phyloP scores from a whole-genome alignment of 2,329 filamentous ascomycete species.

The Canariomyces notabilis region DNA sequence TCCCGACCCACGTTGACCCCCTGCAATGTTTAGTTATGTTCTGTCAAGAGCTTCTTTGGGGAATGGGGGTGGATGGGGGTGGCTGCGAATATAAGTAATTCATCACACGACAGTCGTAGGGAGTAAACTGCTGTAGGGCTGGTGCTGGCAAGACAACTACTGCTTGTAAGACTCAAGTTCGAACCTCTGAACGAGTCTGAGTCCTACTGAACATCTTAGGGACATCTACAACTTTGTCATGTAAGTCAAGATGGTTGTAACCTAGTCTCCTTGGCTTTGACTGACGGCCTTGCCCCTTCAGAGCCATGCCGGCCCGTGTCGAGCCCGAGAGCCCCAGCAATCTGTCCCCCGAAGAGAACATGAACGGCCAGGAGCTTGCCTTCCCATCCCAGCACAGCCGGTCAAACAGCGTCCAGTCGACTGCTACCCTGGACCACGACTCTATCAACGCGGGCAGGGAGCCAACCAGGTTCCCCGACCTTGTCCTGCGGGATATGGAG shows the following conservation, averaged over 20 bases:
- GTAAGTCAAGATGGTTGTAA: neutral
- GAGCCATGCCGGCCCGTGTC: neutral
- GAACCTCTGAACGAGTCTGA: too few species aligned
- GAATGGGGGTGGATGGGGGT: conserved; percentile 7
- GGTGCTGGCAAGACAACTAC: neutral
- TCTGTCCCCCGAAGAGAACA: neutral
- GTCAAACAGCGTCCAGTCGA: conserved; percentile 13
- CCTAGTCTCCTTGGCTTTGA: neutral
- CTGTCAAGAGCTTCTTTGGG: conserved; percentile 6
- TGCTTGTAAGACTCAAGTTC: too few species aligned
- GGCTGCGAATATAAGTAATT: conserved; percentile 1
- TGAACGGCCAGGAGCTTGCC: neutral
- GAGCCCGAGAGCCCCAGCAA: neutral
- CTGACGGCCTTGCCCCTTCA: neutral
- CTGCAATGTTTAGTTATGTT: conserved; percentile 6
- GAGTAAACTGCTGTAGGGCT: neutral
- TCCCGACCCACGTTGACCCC: conserved; percentile 8
- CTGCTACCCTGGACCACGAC: conserved; percentile 4
- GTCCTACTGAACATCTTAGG: too few species aligned
- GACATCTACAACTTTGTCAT: too few species aligned
- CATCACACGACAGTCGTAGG: neutral
- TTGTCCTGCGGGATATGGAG: conserved; percentile 17
- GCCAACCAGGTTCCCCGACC: conserved; percentile 7
- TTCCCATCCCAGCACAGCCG: conserved; percentile 12
- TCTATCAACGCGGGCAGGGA: neutral